Evolutionary conservation across 108 stramenopile genomes (phyloP).

Genomic region (Pseudonitzschia pungens): DNA sequence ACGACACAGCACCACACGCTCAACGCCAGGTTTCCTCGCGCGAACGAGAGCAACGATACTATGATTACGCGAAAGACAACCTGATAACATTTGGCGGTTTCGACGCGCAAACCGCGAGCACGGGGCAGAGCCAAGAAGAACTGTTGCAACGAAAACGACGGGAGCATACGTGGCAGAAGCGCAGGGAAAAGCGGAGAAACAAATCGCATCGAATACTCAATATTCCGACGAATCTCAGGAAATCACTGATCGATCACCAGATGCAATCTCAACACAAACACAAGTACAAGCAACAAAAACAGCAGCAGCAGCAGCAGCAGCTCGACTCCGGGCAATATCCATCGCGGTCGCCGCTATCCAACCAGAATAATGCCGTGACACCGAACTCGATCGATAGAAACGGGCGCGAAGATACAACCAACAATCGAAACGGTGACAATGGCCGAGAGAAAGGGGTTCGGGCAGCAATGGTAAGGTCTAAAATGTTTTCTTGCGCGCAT

Average conservation of each 20-base stretch:
- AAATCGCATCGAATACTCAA: conserved; percentile 10
- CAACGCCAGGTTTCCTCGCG: neutral
- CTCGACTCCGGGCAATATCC: neutral
- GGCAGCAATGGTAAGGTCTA: conserved; percentile 23
- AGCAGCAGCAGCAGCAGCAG: conserved; percentile 12
- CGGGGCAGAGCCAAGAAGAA: conserved; percentile 32
- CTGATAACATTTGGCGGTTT: conserved; percentile 27
- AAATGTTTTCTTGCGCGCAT: neutral
- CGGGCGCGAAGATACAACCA: neutral
- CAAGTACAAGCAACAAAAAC: neutral
- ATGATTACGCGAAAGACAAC: conserved; percentile 18
- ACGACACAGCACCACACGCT: neutral
- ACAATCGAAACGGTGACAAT: neutral
- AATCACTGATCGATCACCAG: neutral
- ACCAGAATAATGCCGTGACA: neutral
- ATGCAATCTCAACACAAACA: neutral
- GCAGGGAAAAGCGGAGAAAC: conserved; percentile 13
- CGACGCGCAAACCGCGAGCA: conserved; percentile 20
- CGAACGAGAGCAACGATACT: conserved; percentile 5
- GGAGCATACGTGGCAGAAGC: conserved; percentile 16
- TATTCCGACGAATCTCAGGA: conserved; percentile 22
- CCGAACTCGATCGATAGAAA: too few relatives aligned
- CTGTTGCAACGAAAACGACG: conserved; percentile 20
- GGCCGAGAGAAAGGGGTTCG: conserved; percentile 8
- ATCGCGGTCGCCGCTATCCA: neutral